These are phyloP conservation scores for Galerina marginata DNA, from an alignment of 768 basidiomycete genomes.

Conservation along the genomic window DNA sequence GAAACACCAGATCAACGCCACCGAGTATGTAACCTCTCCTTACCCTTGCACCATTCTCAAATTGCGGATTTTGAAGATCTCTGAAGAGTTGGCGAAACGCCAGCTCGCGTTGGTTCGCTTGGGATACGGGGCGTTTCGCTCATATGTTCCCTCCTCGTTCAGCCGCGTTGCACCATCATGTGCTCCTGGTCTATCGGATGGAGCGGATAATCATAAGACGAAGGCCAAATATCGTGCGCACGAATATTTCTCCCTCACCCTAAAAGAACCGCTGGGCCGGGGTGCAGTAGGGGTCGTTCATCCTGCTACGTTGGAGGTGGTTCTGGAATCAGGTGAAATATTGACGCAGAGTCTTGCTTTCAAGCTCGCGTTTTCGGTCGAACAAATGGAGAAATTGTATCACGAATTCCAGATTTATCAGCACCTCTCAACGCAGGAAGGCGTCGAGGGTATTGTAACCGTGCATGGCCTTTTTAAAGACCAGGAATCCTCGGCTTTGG, in stretches of 20 bases:
- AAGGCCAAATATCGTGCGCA: neutral
- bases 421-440: slow-evolving; percentile 9
- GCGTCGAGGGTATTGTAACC: slow-evolving; percentile 17
- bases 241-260: slow-evolving; percentile 3
- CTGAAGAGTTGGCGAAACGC: neutral
- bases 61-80: neutral
- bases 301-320: slow-evolving; percentile 5
- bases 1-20: neutral
- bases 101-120: neutral
- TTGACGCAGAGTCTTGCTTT: slow-evolving; percentile 4
- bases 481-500: slow-evolving; percentile 6
- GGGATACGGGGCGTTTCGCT: slow-evolving; percentile 2
- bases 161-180: neutral
- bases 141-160: slow-evolving; percentile 8
- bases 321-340: neutral
- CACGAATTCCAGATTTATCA: slow-evolving; percentile 24
- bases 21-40: too few species aligned
- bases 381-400: slow-evolving; percentile 13
- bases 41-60: neutral
- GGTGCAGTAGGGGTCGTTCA: slow-evolving; percentile 17
- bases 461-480: slow-evolving; percentile 22
- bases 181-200: neutral
- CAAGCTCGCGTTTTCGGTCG: slow-evolving; percentile 18
- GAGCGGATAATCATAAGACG: neutral
- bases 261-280: slow-evolving; percentile 4